Evolutionary conservation across 202 grass and related monocot genomes (phyloP), one percentile per base, ranked within the genome.

Genomic region (Hordeum pubiflorum): DNA sequence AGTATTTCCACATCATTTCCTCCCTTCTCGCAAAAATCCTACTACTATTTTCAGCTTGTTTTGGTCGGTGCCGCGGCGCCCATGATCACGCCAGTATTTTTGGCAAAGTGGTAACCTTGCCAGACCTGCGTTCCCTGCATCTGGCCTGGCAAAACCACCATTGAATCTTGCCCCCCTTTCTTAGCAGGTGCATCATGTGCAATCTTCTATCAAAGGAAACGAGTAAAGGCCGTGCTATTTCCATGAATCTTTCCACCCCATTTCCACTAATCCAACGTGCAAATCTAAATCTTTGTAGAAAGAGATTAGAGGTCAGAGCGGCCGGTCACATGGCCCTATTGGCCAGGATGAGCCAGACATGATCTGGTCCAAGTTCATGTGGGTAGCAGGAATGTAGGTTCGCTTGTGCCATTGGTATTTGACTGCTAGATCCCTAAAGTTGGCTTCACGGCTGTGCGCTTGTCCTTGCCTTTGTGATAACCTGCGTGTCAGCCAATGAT

Each of bases 361-460:
- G 60, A 70, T 79, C 79, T 86, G 75, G 87, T 63, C 79, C 74
- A 70, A 69, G 32, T 63, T 79, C 83, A 75, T 83, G 83, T 89
- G 79, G 84, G 69, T 76, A 38, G 44, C 80, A 22, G 69, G 75
- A 89, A 86, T 75, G 79, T 86, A 83, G 83, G 83, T 80, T 86
- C 40, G 55, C 79, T 79, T 86, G 74, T 44, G 79, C 83, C 31
- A 24, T 86, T 89, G 69, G 68, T 43, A 17, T 75, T 83, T 63
- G 79, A 63, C 84, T 86, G 55, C 12, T 68, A 29, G 75, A 70
- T 31, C 61, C 69, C 72, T 74, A 69, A 89, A 83, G 59, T 17
- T 79, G 68, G 70, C 33, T 72, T 48, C 73, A 82, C 23, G 46
- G 77, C 60, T 72, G 46, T 65, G 57, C 38, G 58, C 65, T 31